phyloP scores from a whole-genome alignment of 768 basidiomycete species.

The Kwoniella mangroviensis region DNA sequence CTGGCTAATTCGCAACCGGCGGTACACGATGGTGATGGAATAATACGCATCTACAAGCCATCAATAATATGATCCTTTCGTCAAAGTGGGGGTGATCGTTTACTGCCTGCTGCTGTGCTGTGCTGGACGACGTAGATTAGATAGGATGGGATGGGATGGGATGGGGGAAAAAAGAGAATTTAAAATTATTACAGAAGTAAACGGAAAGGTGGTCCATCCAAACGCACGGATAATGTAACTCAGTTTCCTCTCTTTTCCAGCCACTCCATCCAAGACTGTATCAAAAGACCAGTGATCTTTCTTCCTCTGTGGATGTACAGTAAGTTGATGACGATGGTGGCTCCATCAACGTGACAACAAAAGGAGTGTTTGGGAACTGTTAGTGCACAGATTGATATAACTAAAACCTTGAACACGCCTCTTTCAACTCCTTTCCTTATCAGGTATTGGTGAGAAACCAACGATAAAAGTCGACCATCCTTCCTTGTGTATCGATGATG shows the following conservation, averaged over 20 bases:
- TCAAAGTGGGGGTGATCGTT: neutral
- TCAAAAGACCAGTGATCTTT: neutral
- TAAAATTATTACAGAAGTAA: neutral
- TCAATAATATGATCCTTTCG: neutral
- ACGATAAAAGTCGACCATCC: neutral
- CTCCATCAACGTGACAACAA: neutral
- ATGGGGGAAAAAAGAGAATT: neutral
- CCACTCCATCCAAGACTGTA: neutral
- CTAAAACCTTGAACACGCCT: neutral
- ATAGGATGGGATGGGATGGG: too few relatives aligned
- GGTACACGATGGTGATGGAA: neutral
- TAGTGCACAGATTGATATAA: too few relatives aligned
- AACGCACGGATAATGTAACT: neutral
- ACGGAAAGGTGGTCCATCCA: neutral
- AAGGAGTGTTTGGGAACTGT: too few relatives aligned
- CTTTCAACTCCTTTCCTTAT: neutral
- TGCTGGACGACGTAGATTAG: too few relatives aligned
- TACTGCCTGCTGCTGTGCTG: neutral
- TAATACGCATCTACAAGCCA: too few relatives aligned
- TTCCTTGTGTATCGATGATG: neutral
- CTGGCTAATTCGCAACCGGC: neutral
- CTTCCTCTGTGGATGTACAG: neutral
- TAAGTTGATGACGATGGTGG: neutral
- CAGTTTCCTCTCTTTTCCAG: neutral
- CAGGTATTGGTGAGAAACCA: neutral